These are phyloP conservation scores for Eucalyptus cloeziana DNA, from an alignment of 345 rosid genomes.

Conservation along the genomic window DNA sequence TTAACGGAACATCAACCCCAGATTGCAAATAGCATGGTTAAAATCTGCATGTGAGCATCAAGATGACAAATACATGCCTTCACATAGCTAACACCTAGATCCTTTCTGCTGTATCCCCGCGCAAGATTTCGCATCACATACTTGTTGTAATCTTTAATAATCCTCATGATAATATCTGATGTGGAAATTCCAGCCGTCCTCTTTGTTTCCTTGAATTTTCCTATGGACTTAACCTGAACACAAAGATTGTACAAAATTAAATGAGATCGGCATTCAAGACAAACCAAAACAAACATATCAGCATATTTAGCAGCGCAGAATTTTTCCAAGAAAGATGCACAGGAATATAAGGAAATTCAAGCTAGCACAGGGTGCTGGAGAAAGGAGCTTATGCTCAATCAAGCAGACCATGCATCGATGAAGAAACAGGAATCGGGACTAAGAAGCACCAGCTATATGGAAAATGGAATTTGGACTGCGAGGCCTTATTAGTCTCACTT, in stretches of 20 bases:
- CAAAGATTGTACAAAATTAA: not conserved
- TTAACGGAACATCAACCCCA: not conserved
- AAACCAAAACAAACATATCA: not conserved
- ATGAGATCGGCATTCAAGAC: not conserved
- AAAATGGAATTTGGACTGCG: not conserved
- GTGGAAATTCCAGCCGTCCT: constrained; percentile 92
- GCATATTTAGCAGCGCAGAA: not conserved
- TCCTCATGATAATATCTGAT: constrained; percentile 89
- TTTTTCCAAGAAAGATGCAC: not conserved
- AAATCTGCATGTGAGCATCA: not conserved
- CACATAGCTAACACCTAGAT: constrained; percentile 89
- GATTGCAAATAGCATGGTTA: not conserved
- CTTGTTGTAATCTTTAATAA: constrained; percentile 87
- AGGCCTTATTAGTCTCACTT: not conserved
- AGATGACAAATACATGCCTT: constrained; percentile 30
- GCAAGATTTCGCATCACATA: constrained; percentile 89
- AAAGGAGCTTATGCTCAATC: not conserved
- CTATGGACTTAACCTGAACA: constrained; percentile 65
- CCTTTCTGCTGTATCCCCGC: constrained; percentile 89
- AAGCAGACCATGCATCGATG: not conserved
- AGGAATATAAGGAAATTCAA: not conserved
- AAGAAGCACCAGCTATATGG: not conserved
- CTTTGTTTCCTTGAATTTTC: constrained; percentile 85
- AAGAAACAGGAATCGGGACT: not conserved
- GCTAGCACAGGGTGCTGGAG: not conserved